Evolutionary conservation across 2,329 filamentous ascomycete genomes (phyloP).

Genomic region (Microdochium bolleyi): DNA sequence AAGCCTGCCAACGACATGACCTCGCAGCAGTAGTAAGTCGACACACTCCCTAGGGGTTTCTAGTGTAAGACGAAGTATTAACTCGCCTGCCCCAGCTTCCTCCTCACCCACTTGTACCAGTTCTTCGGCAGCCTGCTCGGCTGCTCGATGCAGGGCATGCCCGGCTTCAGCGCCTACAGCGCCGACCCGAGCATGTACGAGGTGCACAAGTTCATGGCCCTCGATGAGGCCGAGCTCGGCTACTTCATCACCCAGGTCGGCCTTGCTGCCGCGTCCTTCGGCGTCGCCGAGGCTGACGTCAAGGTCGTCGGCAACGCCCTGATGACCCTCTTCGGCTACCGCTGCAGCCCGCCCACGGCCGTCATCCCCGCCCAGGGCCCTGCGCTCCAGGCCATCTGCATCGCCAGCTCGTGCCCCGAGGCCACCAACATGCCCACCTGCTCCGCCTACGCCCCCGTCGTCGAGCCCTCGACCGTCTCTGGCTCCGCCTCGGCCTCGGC

Average conservation of each 20-base stretch:
- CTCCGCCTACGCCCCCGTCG: slow-evolving; percentile 27
- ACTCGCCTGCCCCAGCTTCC: too few species aligned
- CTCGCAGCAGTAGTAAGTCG: slow-evolving; percentile 47
- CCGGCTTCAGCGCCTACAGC: slow-evolving; percentile 40
- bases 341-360: slow-evolving; percentile 36
- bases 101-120: slow-evolving; percentile 54
- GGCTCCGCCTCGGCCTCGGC: too few species aligned
- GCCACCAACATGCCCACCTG: slow-evolving; percentile 34
- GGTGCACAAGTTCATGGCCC: slow-evolving; percentile 53
- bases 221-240: slow-evolving; percentile 38
- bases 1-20: slow-evolving; percentile 39
- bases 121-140: slow-evolving; percentile 53
- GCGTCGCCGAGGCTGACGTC: slow-evolving; percentile 46
- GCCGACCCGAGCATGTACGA: slow-evolving; percentile 39
- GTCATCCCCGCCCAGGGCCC: slow-evolving; percentile 35
- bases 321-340: slow-evolving; percentile 39
- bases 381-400: slow-evolving; percentile 49
- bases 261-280: slow-evolving; percentile 47
- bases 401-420: slow-evolving; percentile 38
- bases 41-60: background rate
- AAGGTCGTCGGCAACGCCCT: slow-evolving; percentile 38
- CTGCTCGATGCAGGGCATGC: slow-evolving; percentile 41
- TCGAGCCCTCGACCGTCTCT: slow-evolving; percentile 9
- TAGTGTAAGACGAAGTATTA: background rate
- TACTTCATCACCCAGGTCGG: slow-evolving; percentile 56